Evolutionary conservation across 2,329 filamentous ascomycete genomes (phyloP).

Genomic region (Corynespora cassiicola): DNA sequence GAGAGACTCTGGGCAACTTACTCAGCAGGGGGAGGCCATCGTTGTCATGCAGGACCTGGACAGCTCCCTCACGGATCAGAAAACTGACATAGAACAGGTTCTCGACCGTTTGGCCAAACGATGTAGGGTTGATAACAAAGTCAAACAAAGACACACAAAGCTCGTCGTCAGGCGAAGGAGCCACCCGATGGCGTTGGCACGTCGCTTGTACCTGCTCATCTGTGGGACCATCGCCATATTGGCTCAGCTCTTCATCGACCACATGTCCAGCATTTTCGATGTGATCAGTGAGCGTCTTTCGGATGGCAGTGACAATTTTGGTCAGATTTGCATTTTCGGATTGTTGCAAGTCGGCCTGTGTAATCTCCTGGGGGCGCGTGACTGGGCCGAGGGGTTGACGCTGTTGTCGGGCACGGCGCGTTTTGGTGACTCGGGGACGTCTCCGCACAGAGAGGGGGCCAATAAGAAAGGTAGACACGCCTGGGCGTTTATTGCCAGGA

Average conservation of each 20-base stretch:
- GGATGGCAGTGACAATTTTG: constrained; percentile 77
- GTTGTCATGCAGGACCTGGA: constrained; percentile 76
- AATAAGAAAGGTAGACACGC: constrained; percentile 82
- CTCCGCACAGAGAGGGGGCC: constrained; percentile 91
- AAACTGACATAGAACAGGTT: constrained; percentile 98
- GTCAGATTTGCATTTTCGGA: constrained; percentile 83
- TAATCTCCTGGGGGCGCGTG: constrained; percentile 76
- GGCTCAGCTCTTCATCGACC: constrained; percentile 52
- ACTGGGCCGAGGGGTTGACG: constrained; percentile 73
- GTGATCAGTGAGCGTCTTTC: constrained; percentile 61
- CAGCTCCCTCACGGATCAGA: constrained; percentile 83
- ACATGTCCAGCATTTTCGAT: constrained; percentile 45
- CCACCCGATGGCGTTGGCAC: constrained; percentile 71
- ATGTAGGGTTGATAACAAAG: constrained; percentile 87
- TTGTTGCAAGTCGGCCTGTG: constrained; percentile 74
- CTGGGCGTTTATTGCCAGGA: constrained; percentile 74
- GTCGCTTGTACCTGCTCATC: constrained; percentile 54
- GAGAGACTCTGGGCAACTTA: constrained; percentile 56
- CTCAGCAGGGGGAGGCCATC: constrained; percentile 78
- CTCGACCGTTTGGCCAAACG: constrained; percentile 93
- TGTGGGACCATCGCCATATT: constrained; percentile 34
- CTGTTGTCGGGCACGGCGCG: constrained; percentile 72
- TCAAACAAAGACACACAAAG: constrained; percentile 73
- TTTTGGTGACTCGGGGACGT: constrained; percentile 71
- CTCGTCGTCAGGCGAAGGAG: constrained; percentile 65